phyloP scores from a whole-genome alignment of 768 basidiomycete genomes.

The Lactifluus hygrophoroides region DNA sequence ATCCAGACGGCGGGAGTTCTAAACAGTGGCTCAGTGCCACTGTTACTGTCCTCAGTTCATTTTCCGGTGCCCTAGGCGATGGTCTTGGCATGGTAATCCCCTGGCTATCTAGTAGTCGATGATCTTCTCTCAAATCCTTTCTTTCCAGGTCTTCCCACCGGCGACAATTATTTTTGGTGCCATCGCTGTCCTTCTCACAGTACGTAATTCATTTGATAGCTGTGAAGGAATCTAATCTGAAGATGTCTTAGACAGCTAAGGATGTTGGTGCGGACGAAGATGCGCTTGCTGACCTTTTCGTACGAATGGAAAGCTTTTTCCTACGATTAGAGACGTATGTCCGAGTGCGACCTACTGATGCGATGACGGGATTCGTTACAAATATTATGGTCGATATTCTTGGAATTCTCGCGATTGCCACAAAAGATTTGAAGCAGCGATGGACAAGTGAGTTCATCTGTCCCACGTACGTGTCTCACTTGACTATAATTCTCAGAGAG shows the following conservation, averaged over 20 bases:
- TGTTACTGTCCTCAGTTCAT: neutral
- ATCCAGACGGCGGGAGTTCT: no score
- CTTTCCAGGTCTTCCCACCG: neutral
- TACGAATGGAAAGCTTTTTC: neutral
- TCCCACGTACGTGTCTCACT: no score
- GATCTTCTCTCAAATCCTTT: neutral
- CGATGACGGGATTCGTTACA: neutral
- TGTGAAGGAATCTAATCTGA: neutral
- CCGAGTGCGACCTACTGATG: neutral
- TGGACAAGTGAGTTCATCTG: neutral
- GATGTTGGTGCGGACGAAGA: neutral
- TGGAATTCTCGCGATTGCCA: neutral
- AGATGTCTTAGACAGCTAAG: neutral
- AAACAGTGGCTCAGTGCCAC: neutral
- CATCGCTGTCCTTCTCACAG: neutral
- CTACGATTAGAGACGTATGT: neutral
- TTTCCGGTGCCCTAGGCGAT: neutral
- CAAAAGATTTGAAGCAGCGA: neutral
- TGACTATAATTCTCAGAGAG: neutral
- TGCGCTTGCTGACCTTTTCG: neutral
- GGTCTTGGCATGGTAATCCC: neutral
- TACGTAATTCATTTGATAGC: neutral
- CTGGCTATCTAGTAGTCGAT: neutral
- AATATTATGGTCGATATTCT: conserved; percentile 1
- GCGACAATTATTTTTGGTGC: neutral